Evolutionary conservation across 345 rosid genomes (phyloP).

Genomic region (Moricandia moricandioides): DNA sequence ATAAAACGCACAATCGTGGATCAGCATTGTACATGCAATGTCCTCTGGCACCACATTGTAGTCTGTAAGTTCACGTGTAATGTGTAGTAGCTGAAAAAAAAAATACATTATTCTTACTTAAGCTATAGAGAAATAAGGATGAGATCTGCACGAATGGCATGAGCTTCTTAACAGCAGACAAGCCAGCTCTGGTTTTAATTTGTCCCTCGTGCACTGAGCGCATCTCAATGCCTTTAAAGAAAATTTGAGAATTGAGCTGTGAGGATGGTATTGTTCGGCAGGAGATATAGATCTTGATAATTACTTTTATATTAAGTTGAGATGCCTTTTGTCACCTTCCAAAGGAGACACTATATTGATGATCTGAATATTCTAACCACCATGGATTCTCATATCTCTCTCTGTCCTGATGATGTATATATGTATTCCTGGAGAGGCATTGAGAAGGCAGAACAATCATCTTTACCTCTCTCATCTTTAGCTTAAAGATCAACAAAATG

Average conservation of each 20-base stretch:
- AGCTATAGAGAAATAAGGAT: background rate
- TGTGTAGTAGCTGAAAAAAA: background rate
- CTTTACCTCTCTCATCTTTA: slow-evolving; percentile 13
- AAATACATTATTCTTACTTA: background rate
- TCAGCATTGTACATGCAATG: background rate
- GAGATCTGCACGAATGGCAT: slow-evolving; percentile 30
- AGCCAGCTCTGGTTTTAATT: background rate
- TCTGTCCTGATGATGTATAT: slow-evolving; percentile 13
- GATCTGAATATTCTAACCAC: background rate
- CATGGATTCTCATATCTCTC: background rate
- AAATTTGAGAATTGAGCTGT: background rate
- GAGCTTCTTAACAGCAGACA: slow-evolving; percentile 1
- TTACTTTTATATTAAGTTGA: background rate
- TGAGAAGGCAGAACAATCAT: slow-evolving; percentile 28
- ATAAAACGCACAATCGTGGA: background rate
- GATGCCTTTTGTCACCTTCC: slow-evolving; percentile 1
- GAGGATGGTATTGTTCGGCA: slow-evolving; percentile 2
- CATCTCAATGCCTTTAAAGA: slow-evolving; percentile 3
- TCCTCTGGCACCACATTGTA: background rate
- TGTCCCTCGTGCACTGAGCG: background rate
- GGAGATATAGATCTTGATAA: background rate
- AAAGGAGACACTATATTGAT: slow-evolving; percentile 2
- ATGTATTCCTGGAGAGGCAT: background rate
- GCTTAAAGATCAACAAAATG: slow-evolving; percentile 9
- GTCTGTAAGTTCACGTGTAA: background rate